Conservation (phyloP, 192 early-diverging fungal species). For the Mortierella hygrophila region DNA sequence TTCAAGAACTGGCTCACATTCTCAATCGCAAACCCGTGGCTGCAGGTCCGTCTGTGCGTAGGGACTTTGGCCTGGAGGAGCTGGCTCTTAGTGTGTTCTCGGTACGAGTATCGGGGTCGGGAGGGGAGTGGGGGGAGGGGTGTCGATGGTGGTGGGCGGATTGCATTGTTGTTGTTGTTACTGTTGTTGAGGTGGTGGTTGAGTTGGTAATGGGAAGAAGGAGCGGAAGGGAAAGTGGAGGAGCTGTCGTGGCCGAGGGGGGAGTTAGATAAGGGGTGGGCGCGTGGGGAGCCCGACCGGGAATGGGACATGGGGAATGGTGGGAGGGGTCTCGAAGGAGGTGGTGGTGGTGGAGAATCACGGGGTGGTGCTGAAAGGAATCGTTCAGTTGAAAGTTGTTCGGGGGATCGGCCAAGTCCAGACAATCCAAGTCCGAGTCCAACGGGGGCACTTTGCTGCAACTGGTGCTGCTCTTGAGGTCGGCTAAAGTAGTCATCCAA, state of each 20-base stretch:
- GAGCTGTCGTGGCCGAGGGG: not conserved
- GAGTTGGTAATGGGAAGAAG: not conserved
- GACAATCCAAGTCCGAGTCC: conserved; percentile 27
- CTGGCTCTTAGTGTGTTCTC: conserved; percentile 29
- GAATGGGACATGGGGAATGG: conserved; percentile 10
- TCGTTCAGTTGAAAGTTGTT: conserved; percentile 7
- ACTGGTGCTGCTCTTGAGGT: not conserved
- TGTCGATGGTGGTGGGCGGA: conserved; percentile 29
- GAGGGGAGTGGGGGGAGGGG: conserved; percentile 35
- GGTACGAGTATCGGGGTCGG: conserved; percentile 10
- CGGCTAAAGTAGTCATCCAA: conserved; percentile 25
- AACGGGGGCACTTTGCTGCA: not conserved
- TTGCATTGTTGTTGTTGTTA: not conserved
- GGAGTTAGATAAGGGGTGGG: not conserved
- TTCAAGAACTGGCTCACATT: conserved; percentile 37
- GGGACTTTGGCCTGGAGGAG: conserved; percentile 26
- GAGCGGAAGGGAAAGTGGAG: not conserved
- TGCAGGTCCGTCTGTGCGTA: conserved; percentile 19
- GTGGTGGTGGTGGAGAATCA: not conserved
- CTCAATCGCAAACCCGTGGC: conserved; percentile 42
- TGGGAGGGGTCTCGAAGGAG: not conserved
- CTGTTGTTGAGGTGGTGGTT: not conserved
- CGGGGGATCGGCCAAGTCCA: conserved; percentile 9
- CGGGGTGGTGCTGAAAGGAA: conserved; percentile 9
- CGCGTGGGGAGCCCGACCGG: not conserved